Conservation (phyloP, 106 monocot genomes). For the Dendrobium huoshanense region DNA sequence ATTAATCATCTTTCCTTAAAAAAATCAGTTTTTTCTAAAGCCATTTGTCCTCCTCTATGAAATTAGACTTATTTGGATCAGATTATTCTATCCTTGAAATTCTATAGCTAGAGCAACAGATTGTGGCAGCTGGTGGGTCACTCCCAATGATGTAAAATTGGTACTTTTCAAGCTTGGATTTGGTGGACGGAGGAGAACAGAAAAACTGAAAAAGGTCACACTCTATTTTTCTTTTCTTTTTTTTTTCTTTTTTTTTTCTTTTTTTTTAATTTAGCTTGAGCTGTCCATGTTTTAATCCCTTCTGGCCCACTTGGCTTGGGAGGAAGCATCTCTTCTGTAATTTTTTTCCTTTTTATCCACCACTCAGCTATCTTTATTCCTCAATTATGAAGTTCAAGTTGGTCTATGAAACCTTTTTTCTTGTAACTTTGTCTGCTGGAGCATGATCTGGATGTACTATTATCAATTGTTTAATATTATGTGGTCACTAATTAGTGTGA, state of each 20-base stretch:
- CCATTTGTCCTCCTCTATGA: neutral
- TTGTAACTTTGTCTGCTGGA: neutral
- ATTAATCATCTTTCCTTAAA: neutral
- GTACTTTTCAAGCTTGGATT: slow-evolving; percentile 5
- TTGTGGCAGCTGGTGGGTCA: slow-evolving; percentile 60
- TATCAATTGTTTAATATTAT: slow-evolving; percentile 1
- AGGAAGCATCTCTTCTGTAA: neutral
- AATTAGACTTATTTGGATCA: neutral
- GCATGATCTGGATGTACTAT: neutral
- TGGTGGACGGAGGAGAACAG: neutral
- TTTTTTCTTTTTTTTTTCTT: neutral
- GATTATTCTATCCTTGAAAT: neutral
- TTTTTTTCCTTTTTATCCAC: neutral
- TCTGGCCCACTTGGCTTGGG: neutral
- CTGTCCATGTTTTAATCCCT: neutral
- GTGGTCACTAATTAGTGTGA: neutral
- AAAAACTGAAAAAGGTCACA: neutral
- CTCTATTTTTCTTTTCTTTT: neutral
- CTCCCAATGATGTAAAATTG: slow-evolving; percentile 30
- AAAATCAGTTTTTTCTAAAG: neutral
- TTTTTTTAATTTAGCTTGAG: neutral
- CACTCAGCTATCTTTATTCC: neutral
- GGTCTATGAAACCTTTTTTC: neutral
- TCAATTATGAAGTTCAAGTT: neutral
- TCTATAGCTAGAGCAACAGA: slow-evolving; percentile 67